Base-by-base conservation (phyloP, 108 stramenopile genomes). In the Cylindrotheca fusiformis region DNA sequence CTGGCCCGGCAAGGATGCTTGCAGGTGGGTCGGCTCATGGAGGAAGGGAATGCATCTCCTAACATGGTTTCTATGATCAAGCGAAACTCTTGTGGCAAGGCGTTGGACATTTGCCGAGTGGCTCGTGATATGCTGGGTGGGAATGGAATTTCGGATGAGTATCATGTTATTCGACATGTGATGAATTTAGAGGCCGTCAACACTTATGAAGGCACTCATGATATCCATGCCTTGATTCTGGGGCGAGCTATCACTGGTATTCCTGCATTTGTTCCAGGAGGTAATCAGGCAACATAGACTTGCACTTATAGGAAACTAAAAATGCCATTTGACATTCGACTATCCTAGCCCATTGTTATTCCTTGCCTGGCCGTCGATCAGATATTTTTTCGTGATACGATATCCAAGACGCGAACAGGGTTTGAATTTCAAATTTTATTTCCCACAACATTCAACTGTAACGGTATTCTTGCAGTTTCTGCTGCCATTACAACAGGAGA, bases 141-240 rank as follows among this genome's bases (percentile, higher is more conserved):
- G 12, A 98, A 98, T 67, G 97, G 97, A 17, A 87, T 98, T 32
- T 82, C 85, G 14, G 97, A 98, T 74, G 97, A 98, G 74, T 98
- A 98, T 66, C 95, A 96, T 60, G 76, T 97, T 32, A 97, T 98
- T 58, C 88, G 97, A 27, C 97, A 98, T 69, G 72, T 88, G 63
- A 81, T 92, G 78, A 97, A 97, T 50, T 62, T 98, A 59, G 97
- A 98, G 77, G 96, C 97, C 12, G 97, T 98, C 46, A 97, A 96
- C 76, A 98, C 97, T 0, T 98, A 98, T 69, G 97, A 98, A 76
- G 97, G 97, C 14, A 98, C 97, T 8, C 95, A 96, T 55, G 97
- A 98, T 69, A 80, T 98, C 19, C 97, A 98, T 65, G 95, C 95
- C 24, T 77, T 98, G 47, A 95, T 98, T 55, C 69, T 98, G 12